Base-by-base conservation (phyloP, 805 yeast genomes). In the Henningerozyma blattae region DNA sequence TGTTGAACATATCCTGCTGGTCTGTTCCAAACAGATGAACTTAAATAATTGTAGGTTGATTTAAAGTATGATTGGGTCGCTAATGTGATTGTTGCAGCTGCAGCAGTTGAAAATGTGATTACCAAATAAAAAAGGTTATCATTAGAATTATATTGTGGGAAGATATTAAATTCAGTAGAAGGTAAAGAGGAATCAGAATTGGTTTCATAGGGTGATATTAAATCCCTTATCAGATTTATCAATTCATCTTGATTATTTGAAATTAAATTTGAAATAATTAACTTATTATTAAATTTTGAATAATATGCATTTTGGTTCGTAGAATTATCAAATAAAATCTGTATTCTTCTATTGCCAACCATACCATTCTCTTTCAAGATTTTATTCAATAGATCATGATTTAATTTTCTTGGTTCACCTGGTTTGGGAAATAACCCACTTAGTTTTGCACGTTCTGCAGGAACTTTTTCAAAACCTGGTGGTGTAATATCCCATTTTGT, bases 371-470 rank as follows among this genome's bases (percentile, higher is more conserved):
- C 24, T 9, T 20, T 20, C 8, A 8, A 9, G 24, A 20, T 20
- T 20, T 9, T 9, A 20, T 20, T 20, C 12, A 20, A 20, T 8
- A 20, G 24, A 8, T 30, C 32, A 6, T 50, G 48, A 34, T 58
- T 61, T 19, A 58, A 37, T 14, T 46, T 47, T 38, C 46, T 52
- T 0, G 75, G 75, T 41, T 64, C 67, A 4, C 86, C 86, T 1
- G 91, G 89, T 14, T 71, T 61, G 2, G 87, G 84, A 46, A 84
- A 85, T 2, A 82, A 54, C 0, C 94, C 94, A 1, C 84, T 70
- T 14, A 80, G 58, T 46, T 84, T 85, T 5, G 91, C 94, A 39
- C 78, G 64, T 40, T 76, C 82, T 0, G 91, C 80, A 2, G 81
- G 68, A 1, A 80, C 75, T 5, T 70, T 68, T 47, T 82, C 91